Evolutionary conservation across 768 basidiomycete species (phyloP), one percentile per base, ranked within the genome.

Genomic region (Boletus reticuloceps): DNA sequence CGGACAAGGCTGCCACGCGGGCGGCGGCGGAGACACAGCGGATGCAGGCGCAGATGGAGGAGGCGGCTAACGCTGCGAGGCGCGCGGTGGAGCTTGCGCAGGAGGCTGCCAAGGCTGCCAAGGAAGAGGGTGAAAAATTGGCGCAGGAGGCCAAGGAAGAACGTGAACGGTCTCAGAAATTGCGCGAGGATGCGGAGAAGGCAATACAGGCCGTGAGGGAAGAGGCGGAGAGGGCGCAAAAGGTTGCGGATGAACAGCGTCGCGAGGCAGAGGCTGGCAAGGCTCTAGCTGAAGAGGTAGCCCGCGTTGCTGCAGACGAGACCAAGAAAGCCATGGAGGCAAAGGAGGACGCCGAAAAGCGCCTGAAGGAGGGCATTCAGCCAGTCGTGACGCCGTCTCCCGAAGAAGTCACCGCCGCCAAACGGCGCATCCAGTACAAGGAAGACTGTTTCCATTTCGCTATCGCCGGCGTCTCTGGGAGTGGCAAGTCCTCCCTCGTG

Each of bases 401-500:
- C 0, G 55, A 54, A 27, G 57, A 65, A 22, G 19, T 61, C 20
- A 51, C 48, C 4, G 58, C 54, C 0, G 56, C 56, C 5, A 69
- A 68, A 48, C 56, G n/a, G 7, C 58, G 54, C 2, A 37, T 69
- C 14, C 61, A 61, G 47, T 69, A 66, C 37, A 58, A 29, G 12
- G 69, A 74, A 17, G 67, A 63, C 3, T 39, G 54, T 11, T 71
- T 71, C 39, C 72, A 75, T 38, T 67, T 75, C 47, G 74, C 69
- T 3, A 42, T 75, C 47, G 71, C 70, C 10, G 74, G 74, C 2
- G 37, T 67, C 34, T 62, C 71, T 3, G 73, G 72, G 6, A 66
- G 69, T n/a, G 72, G 74, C 38, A 75, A 75, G 51, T 75, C 74
- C 1, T 74, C 74, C 10, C 61, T 75, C 8, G 65, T 75, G 19